Conservation (phyloP, 768 basidiomycete genomes). For the Clitopilus passeckerianus region DNA sequence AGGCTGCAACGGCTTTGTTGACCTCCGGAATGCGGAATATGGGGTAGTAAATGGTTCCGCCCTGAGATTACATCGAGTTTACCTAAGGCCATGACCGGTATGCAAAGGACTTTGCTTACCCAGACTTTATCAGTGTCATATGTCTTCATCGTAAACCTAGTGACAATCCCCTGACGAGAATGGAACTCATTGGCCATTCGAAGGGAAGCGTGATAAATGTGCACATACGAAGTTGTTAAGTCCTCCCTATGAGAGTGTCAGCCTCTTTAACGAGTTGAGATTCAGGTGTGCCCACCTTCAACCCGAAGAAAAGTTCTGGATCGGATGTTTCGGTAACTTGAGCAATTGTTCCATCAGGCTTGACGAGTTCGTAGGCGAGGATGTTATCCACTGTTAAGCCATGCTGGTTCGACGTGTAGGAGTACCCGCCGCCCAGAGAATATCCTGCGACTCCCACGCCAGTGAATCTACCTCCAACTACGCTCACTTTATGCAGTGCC, state of each 20-base stretch:
- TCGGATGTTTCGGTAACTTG: constrained; percentile 27
- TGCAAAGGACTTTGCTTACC: neutral
- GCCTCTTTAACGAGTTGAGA: neutral
- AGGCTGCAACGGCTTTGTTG: constrained; percentile 32
- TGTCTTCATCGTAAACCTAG: neutral
- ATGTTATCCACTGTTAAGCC: constrained; percentile 56
- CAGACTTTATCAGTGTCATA: neutral
- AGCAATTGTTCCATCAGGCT: constrained; percentile 43
- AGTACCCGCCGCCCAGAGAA: constrained; percentile 60
- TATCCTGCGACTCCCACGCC: constrained; percentile 60
- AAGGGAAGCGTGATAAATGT: neutral
- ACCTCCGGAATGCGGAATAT: constrained; percentile 17
- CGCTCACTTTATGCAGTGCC: constrained; percentile 40
- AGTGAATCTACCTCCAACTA: constrained; percentile 54
- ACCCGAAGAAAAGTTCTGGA: constrained; percentile 34
- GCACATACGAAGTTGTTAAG: constrained; percentile 10
- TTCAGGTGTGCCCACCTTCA: constrained; percentile 23
- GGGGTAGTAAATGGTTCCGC: constrained; percentile 9
- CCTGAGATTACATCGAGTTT: neutral
- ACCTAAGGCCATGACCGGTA: neutral
- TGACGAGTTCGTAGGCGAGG: constrained; percentile 47
- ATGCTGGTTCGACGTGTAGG: constrained; percentile 57
- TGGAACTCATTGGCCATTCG: no score
- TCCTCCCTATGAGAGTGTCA: constrained; percentile 1
- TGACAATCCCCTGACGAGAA: neutral